Evolutionary conservation across 2,329 filamentous ascomycete species (phyloP), one percentile per base, ranked within the genome.

Genomic region (Tolypocladium ophioglossoides): DNA sequence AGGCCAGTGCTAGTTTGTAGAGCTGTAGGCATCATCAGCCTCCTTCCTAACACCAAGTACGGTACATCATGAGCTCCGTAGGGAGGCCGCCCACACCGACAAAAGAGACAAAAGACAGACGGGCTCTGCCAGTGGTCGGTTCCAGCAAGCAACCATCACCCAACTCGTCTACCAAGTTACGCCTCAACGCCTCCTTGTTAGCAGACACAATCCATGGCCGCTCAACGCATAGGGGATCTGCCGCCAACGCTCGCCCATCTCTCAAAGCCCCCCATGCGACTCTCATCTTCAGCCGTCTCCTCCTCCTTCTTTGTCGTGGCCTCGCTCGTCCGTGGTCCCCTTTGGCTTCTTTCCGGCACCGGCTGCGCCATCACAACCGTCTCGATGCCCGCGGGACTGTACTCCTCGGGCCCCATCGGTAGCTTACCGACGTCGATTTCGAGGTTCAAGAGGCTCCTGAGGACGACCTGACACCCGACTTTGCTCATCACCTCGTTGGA

Each of bases 401-500:
- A 76, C 57, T 85, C 78, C 61, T 94, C 89, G 2, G 86, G 85
- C 0, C 91, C 91, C 84, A 91, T 94, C 0, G 91, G 91, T 64
- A 97, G 70, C n/a, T 78, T 75, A 40, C 95, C 89, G 4, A 95
- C 72, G 68, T 96, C 89, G 54, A 96, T 87, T 34, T 91, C 82
- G 67, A 84, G 76, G 22, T 86, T 85, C 52, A 96, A 68, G 53
- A 96, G 66, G 57, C 80, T 83, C 70, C 86, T 87, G 55, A 97
- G 72, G 34, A 97, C 84, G 27, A 96, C 91, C 54, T 82, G 83
- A 9, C 87, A 86, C 0, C 92, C 92, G 0, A 86, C 89, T 70
- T 96, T 97, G 64, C 88, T 94, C 86, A 96, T 94, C 11, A 97
- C 91, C 64, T 89, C 82, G 66, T 96, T 96, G 53, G 84, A 81